Base-by-base conservation (phyloP, 306 rosid species). In the Citrullus mucosospermus region DNA sequence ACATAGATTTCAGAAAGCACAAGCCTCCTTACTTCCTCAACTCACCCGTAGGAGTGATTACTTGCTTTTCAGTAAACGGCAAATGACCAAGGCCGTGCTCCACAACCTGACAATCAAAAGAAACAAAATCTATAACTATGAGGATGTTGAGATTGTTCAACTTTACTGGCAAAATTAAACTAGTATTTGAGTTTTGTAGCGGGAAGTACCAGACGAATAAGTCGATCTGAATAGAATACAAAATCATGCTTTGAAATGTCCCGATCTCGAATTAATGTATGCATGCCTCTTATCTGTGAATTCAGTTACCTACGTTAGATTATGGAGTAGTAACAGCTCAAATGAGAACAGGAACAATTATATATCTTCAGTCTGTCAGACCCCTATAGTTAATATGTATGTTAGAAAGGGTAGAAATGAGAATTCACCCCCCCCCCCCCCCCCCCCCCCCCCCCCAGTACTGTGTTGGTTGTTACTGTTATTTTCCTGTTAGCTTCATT, bases 21-120 rank as follows among this genome's bases (percentile, higher is more conserved):
- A 17, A 30, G 60, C 50, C 50, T 44, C 20, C 4, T 54, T 76
- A 58, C 79, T 38, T 56, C 66, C 65, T 80, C 59, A 59, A 61
- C 82, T 22, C 76, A 91, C 99, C 97, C 78, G 99, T 93, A 57
- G 99, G 99, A 82, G 99, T 92, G 60, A 91, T 82, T 20, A 95
- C 92, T 88, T 95, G 99, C 83, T 91, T 95, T 89, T 95, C 99
- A 1, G 99, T 92, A 81, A 95, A 95, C 39, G 99, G 99, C 39
- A 95, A 85, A 86, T 95, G 93, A 71, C 99, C 99, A 67, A 95
- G 92, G 84, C 97, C 99, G 82, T 91, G 99, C 90, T 95, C 99
- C 78, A 92, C 97, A 89, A 92, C 99, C 97, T 95, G 84, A 80
- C 78, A 63, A 78, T 75, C 51, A 70, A 75, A 43, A 59, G 79